Evolutionary conservation across 345 rosid genomes (phyloP).

Genomic region (Euphorbia pulcherrima): DNA sequence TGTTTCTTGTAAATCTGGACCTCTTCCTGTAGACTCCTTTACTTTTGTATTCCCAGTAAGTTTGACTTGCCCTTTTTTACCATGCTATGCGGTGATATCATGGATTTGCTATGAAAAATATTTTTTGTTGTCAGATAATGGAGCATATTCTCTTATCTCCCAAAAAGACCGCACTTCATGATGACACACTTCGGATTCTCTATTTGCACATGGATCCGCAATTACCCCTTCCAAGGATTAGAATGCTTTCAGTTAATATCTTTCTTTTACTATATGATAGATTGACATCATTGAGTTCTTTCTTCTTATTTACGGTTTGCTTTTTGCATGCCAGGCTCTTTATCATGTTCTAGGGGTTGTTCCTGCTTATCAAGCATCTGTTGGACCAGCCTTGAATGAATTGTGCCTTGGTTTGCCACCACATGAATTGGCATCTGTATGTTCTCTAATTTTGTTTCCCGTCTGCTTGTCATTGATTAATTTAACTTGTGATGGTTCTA

Average conservation of each 20-base stretch:
- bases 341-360: conserved; percentile 83
- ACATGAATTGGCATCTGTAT: conserved; percentile 78
- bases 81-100: conserved; percentile 3
- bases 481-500: conserved; percentile 9
- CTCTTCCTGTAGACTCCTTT: conserved; percentile 96
- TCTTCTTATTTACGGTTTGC: conserved; percentile 12
- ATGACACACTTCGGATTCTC: conserved; percentile 74
- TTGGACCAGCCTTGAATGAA: conserved; percentile 87
- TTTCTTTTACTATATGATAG: conserved; percentile 9
- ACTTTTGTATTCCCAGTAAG: conserved; percentile 87
- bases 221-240: conserved; percentile 90
- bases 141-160: conserved; percentile 73
- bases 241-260: conserved; percentile 76
- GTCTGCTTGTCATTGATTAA: neutral
- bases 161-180: conserved; percentile 79
- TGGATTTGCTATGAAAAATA: conserved; percentile 12
- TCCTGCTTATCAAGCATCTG: conserved; percentile 76
- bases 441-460: conserved; percentile 17
- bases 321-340: conserved; percentile 57
- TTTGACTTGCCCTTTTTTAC: conserved; percentile 10
- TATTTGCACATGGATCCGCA: conserved; percentile 86
- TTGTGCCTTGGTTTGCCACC: conserved; percentile 87
- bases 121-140: conserved; percentile 59
- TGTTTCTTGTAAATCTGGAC: conserved; percentile 73
- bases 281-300: neutral